A percentile compares a stretch with the other conserved stretches of the same genome.
These are phyloP conservation scores for Rhododendron henanense DNA, from an alignment of 148 eudicot species.

Conservation along the genomic window DNA sequence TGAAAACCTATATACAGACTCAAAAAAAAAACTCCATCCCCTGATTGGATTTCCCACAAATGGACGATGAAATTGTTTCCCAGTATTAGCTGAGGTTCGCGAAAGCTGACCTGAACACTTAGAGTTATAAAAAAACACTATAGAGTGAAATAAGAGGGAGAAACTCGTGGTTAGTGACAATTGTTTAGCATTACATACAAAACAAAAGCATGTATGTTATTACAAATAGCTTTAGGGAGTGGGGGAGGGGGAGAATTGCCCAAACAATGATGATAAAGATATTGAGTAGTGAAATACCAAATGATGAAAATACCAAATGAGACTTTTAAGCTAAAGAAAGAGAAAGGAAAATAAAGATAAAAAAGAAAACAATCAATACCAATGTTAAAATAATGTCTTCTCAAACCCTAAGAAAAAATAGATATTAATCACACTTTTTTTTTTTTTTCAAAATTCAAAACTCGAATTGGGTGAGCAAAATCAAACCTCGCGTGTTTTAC, in stretches of 20 bases:
- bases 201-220: not conserved
- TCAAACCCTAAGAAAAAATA: slow-evolving; percentile 28
- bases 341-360: not conserved
- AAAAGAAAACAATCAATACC: slow-evolving; percentile 21
- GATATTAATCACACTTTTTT: slow-evolving; percentile 34
- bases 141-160: not conserved
- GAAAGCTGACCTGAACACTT: not conserved
- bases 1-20: too few relatives aligned
- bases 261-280: slow-evolving; percentile 11
- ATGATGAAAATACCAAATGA: slow-evolving; percentile 18
- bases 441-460: not conserved
- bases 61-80: accelerated
- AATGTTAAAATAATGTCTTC: slow-evolving; percentile 22
- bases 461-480: slow-evolving; percentile 14
- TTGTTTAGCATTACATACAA: not conserved
- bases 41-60: accelerated
- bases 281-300: slow-evolving; percentile 13
- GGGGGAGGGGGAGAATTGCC: not conserved
- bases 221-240: not conserved
- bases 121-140: not conserved
- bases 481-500: slow-evolving; percentile 41
- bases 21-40: too few relatives aligned
- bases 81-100: not conserved
- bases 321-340: not conserved
- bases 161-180: not conserved